These are phyloP conservation scores for Phaseolus coccineus DNA, from an alignment of 331 rosid genomes.

Conservation along the genomic window DNA sequence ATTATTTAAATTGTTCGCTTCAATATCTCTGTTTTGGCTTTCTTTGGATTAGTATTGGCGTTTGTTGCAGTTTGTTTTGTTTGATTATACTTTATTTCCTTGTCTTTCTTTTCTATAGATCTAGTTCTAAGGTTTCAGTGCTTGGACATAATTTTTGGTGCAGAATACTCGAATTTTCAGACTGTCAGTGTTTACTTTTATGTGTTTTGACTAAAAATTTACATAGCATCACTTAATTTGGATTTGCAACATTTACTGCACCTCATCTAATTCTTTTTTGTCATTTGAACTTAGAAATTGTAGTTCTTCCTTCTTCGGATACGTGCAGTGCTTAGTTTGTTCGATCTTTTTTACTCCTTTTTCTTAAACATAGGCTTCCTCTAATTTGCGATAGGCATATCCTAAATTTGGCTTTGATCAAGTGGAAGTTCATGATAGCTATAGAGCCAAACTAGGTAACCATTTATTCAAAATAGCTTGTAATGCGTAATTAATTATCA, in stretches of 20 bases:
- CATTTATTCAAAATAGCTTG: constrained; percentile 15
- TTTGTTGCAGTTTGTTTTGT: neutral
- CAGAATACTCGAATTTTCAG: neutral
- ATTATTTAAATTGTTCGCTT: neutral
- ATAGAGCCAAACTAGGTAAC: constrained; percentile 15
- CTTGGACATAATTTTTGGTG: neutral
- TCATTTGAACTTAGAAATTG: neutral
- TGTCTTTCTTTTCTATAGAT: neutral
- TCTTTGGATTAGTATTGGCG: neutral
- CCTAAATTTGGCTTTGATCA: neutral
- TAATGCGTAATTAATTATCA: constrained; percentile 7
- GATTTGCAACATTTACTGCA: neutral
- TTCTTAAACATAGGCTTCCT: neutral
- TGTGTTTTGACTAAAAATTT: neutral
- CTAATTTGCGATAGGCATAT: neutral
- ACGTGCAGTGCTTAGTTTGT: neutral
- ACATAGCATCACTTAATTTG: neutral
- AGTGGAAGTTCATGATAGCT: neutral
- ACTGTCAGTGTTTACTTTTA: neutral
- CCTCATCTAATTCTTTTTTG: neutral
- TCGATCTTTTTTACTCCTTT: neutral
- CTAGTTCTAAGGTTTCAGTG: neutral
- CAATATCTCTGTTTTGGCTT: neutral
- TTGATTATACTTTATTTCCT: neutral
- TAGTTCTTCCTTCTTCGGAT: neutral